These are phyloP conservation scores for Ophiocordyceps camponoti-leonardi DNA, from an alignment of 2,329 filamentous ascomycete genomes.

Conservation along the genomic window DNA sequence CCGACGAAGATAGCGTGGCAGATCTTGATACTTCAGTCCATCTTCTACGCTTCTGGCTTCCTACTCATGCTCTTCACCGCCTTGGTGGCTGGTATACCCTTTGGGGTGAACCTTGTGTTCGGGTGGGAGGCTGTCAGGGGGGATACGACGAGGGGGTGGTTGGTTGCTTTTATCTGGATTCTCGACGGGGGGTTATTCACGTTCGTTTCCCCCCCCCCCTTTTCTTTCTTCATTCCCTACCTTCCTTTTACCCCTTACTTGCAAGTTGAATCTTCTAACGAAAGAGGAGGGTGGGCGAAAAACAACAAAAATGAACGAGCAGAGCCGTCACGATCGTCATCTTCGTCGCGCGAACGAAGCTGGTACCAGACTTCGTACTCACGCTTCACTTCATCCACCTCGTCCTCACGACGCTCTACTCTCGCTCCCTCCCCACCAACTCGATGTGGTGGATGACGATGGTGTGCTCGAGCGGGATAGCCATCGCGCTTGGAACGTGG, in stretches of 20 bases:
- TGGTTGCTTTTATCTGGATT: slow-evolving; percentile 40
- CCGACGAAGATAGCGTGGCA: slow-evolving; percentile 42
- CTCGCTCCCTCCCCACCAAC: slow-evolving; percentile 56
- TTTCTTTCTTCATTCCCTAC: background rate
- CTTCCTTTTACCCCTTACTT: background rate
- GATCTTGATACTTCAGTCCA: slow-evolving; percentile 36
- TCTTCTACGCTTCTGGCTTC: slow-evolving; percentile 35
- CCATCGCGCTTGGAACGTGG: slow-evolving; percentile 60
- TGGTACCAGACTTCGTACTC: slow-evolving; percentile 85
- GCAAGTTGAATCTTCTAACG: too few relatives aligned
- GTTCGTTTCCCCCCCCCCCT: slow-evolving; percentile 17
- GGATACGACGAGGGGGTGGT: slow-evolving; percentile 45
- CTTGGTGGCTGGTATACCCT: slow-evolving; percentile 37
- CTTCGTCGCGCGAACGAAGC: slow-evolving; percentile 75
- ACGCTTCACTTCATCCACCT: slow-evolving; percentile 78
- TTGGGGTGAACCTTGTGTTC: slow-evolving; percentile 36
- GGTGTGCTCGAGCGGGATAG: slow-evolving; percentile 25
- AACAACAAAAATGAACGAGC: background rate
- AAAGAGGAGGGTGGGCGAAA: too few relatives aligned
- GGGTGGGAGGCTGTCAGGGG: slow-evolving; percentile 41
- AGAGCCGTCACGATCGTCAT: slow-evolving; percentile 74
- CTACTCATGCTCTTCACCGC: slow-evolving; percentile 40
- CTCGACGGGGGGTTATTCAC: slow-evolving; percentile 36
- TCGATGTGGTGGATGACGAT: slow-evolving; percentile 70
- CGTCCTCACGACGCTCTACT: slow-evolving; percentile 60